These are phyloP conservation scores for Rheum nobile DNA, from an alignment of 148 eudicot genomes.

Conservation along the genomic window DNA sequence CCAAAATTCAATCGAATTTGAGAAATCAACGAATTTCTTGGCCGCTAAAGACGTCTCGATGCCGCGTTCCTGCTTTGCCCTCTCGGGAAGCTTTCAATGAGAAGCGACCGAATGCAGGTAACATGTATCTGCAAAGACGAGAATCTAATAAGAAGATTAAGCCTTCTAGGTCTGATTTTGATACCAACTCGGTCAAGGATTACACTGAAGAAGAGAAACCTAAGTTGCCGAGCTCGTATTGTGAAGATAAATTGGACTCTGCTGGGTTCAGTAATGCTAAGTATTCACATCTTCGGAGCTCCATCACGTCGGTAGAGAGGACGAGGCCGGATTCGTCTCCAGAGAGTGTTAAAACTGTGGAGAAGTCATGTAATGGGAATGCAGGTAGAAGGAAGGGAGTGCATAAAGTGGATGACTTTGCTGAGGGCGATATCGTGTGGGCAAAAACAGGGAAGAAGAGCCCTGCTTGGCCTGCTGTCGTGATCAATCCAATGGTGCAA, in stretches of 20 bases:
- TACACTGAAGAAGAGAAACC: conserved; percentile 13
- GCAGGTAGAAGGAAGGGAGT: conserved; percentile 19
- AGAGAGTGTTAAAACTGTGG: conserved; percentile 16
- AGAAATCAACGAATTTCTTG: conserved; percentile 5
- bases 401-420: conserved; percentile 39
- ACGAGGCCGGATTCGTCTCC: conserved; percentile 18
- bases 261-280: conserved; percentile 14
- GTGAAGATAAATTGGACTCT: conserved; percentile 18
- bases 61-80: conserved; percentile 31
- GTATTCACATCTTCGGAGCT: conserved; percentile 15
- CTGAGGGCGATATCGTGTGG: conserved; percentile 54
- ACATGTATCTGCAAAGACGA: conserved; percentile 29
- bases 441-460: conserved; percentile 59
- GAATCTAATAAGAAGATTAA: conserved; percentile 19
- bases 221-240: no score
- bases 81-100: conserved; percentile 30
- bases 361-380: conserved; percentile 14
- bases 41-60: conserved; percentile 9
- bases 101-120: conserved; percentile 22
- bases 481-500: conserved; percentile 44
- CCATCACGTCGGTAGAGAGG: conserved; percentile 14
- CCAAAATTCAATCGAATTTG: conserved; percentile 2
- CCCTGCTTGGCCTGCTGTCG: conserved; percentile 71
- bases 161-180: conserved; percentile 2
- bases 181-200: conserved; percentile 18